Evolutionary conservation across 169 alveolate species (phyloP), one percentile per base, ranked within the genome.

Genomic region (Plasmodium knowlesi): DNA sequence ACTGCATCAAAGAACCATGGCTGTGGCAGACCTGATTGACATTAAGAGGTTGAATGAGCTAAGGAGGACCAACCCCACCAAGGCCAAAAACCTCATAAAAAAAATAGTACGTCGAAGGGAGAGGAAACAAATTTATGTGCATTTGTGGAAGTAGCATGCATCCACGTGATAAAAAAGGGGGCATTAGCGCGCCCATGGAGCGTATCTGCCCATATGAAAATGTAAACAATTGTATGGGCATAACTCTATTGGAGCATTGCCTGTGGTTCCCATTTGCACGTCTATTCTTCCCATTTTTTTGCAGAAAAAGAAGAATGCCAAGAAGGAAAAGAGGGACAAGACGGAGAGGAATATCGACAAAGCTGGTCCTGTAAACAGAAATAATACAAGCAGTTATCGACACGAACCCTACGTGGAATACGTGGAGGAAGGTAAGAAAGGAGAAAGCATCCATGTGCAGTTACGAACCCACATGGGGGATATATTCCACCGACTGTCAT

Each of bases 1-100:
- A 19, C 22, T 28, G 6, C 12, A 57, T 39, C 22, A 28, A 32
- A n/a, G 73, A 83, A 32, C 19, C 34, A 89, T 89, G 88, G 83
- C 83, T 5, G 83, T 88, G 34, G 19, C 94, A 89, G 57, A 78
- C 34, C 82, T 67, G 46, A 30, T 67, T 78, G 94, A 89, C 74
- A 37, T 89, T 22, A 28, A 54, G 16, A 78, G 83, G 25, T 46
- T 96, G 16, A 95, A 94, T 81, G 95, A 80, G 53, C 88, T 96
- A 34, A 92, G 97, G 74, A 96, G 92, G 92, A 92, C 79, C 74
- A 94, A 92, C 73, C 96, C 94, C 14, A 67, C 89, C 37, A 82
- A 95, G 57, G 97, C 97, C n/a, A 96, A 93, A 72, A 95, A 95
- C 70, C 92, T 93, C 53, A 53, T 95, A 80, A 96, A 96, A 89